A percentile compares a stretch with the other conserved stretches of the same genome.
These are phyloP conservation scores for Cytospora mali DNA, from an alignment of 2,329 filamentous ascomycete genomes.

Conservation along the genomic window DNA sequence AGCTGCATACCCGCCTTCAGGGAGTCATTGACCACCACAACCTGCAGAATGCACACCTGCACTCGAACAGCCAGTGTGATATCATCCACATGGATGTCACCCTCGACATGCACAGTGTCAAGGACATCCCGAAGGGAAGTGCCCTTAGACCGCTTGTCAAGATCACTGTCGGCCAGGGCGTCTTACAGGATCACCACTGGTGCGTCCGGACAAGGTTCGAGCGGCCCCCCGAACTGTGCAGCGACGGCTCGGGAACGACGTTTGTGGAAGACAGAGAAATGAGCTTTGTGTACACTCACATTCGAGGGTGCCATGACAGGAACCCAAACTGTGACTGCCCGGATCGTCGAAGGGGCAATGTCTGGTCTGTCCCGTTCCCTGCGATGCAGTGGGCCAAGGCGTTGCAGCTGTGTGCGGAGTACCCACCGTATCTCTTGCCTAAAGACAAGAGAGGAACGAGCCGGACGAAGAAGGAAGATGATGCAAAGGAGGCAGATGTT, in stretches of 20 bases:
- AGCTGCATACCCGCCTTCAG: conserved; percentile 56
- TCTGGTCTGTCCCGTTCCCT: conserved; percentile 58
- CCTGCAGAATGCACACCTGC: conserved; percentile 27
- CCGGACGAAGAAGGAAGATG: conserved; percentile 32
- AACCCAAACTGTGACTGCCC: conserved; percentile 55
- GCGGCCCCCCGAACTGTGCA: conserved; percentile 58
- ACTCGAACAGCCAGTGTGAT: conserved; percentile 52
- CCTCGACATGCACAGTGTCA: conserved; percentile 59
- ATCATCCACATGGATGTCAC: conserved; percentile 66
- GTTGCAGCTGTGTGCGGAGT: conserved; percentile 58
- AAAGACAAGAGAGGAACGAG: conserved; percentile 26
- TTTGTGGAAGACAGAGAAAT: conserved; percentile 45
- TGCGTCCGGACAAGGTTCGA: conserved; percentile 61
- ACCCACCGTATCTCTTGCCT: conserved; percentile 44
- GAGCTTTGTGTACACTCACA: conserved; percentile 52
- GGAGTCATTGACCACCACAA: conserved; percentile 41
- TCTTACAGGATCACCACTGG: conserved; percentile 60
- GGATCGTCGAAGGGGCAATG: conserved; percentile 48
- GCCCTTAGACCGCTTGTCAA: conserved; percentile 63
- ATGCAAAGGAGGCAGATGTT: conserved; percentile 33
- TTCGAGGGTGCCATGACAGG: conserved; percentile 52
- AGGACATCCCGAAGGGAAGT: conserved; percentile 52
- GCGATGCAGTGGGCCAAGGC: conserved; percentile 61
- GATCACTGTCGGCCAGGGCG: conserved; percentile 57
- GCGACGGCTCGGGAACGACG: conserved; percentile 44